Percentiles rank a stretch among this genome's conserved stretches.
Conservation (phyloP, 2,329 filamentous ascomycete genomes). For the Fusarium albidum region DNA sequence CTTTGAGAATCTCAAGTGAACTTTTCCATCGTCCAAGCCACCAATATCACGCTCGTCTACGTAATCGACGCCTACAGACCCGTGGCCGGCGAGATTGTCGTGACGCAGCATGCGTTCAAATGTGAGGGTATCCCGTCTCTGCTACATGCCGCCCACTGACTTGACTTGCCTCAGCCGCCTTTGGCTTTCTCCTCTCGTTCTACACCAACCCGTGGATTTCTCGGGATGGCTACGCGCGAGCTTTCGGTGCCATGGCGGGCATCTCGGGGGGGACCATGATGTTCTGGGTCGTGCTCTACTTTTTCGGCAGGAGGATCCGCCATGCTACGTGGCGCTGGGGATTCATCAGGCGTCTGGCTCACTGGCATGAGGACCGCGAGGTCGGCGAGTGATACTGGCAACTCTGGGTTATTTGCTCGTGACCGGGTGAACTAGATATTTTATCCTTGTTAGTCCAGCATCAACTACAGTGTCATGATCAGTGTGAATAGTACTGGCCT, state of each 20-base stretch:
- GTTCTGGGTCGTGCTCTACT: conserved; percentile 56
- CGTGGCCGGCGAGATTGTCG: conserved; percentile 28
- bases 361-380: conserved; percentile 27
- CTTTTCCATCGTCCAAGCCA: conserved; percentile 29
- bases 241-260: conserved; percentile 62
- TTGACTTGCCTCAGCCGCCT: conserved; percentile 44
- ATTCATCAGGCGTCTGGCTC: conserved; percentile 17
- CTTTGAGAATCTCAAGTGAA: conserved; percentile 40
- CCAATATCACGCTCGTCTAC: conserved; percentile 32
- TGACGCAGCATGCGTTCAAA: conserved; percentile 55
- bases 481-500: no score
- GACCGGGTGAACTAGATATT: no score
- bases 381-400: conserved; percentile 17
- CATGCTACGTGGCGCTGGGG: conserved; percentile 18
- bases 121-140: conserved; percentile 26
- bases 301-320: conserved; percentile 54
- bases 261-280: conserved; percentile 57
- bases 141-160: not conserved
- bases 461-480: no score
- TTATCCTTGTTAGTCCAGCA: no score
- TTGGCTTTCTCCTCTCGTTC: conserved; percentile 65
- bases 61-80: conserved; percentile 31
- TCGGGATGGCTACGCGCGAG: conserved; percentile 54
- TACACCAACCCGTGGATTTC: conserved; percentile 65
- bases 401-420: not conserved